A percentile compares a stretch with the other conserved stretches of the same genome.
Conservation (phyloP, 1,284 basidiomycete genomes). For the Rhodotorula mucilaginosa region DNA sequence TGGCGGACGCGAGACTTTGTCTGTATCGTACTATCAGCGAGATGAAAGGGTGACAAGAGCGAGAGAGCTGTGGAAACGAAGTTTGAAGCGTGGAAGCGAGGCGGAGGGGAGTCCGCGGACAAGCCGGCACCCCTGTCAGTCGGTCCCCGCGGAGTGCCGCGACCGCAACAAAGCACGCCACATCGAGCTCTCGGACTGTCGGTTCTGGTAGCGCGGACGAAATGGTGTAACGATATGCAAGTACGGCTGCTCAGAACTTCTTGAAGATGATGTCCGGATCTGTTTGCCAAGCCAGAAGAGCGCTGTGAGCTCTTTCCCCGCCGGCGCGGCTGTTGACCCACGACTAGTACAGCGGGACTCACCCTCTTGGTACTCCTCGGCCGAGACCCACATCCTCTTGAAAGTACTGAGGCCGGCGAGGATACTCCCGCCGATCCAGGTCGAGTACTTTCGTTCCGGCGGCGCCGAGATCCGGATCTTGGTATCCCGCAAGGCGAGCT, state of each 20-base stretch:
- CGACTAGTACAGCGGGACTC: background rate
- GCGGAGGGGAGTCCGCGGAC: too few species aligned
- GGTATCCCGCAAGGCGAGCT: constrained; percentile 90
- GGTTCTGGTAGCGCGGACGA: background rate
- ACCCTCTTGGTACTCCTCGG: constrained; percentile 96
- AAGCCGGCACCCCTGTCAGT: too few species aligned
- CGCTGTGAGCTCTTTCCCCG: background rate
- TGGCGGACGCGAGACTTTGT: too few species aligned
- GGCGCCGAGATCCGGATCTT: constrained; percentile 99
- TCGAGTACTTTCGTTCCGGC: constrained; percentile 99
- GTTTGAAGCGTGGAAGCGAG: too few species aligned
- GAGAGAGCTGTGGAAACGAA: too few species aligned
- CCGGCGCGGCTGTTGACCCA: background rate
- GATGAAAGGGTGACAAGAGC: too few species aligned
- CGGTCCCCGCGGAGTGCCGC: too few species aligned
- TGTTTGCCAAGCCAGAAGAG: background rate
- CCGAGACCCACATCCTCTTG: constrained; percentile 94
- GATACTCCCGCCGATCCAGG: constrained; percentile 87
- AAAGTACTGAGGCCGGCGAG: constrained; percentile 71
- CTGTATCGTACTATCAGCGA: too few species aligned
- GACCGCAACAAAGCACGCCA: too few species aligned
- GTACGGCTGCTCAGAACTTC: constrained; percentile 10
- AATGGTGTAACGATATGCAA: background rate
- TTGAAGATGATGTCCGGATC: constrained; percentile 43
- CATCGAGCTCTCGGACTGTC: too few species aligned